Base-by-base conservation (phyloP, 306 rosid genomes). In the Vigna angularis region DNA sequence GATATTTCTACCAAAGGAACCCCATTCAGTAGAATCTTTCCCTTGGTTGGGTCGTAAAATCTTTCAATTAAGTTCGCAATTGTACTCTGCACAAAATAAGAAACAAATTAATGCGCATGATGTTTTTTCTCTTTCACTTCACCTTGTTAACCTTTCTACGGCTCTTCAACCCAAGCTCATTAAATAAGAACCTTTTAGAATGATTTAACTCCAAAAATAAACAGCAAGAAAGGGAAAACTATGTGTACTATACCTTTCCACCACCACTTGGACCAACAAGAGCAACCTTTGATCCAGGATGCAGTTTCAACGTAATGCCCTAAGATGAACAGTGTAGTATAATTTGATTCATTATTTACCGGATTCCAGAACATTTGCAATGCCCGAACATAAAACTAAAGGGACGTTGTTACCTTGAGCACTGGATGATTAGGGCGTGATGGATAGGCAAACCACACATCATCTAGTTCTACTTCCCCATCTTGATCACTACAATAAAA, bases 201-300 rank as follows among this genome's bases (percentile, higher is more conserved):
- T 53, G 71, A 81, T 44, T 44, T 68, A 59, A 20, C 64, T 49
- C 47, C 50, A 22, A 44, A 81, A 59, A 51, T 16, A 51, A 40
- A 66, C 1, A 38, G n/a, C 26, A 52, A 72, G 56, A 58, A 66
- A 36, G 8, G 64, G 17, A 47, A 42, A 45, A 45, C 55, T 2
- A 71, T n/a, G 81, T 65, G 70, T 26, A 69, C 30, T 36, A 72
- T 83, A 90, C 98, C 87, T 93, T 93, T 80, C 98, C 96, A 0
- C 98, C 98, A 40, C 96, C 98, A 6, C 98, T 93, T 13, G 96
- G 98, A 79, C 98, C 98, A 76, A 93, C 96, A 50, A 93, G 98
- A 81, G 98, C 96, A 52, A 89, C 90, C 83, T 93, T 93, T 66
- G 96, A 83, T 52, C 93, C 93, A 59, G 94, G 93, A 62, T 78